phyloP scores from a whole-genome alignment of 177 flowering plant genomes.

The Vitis hybrid region DNA sequence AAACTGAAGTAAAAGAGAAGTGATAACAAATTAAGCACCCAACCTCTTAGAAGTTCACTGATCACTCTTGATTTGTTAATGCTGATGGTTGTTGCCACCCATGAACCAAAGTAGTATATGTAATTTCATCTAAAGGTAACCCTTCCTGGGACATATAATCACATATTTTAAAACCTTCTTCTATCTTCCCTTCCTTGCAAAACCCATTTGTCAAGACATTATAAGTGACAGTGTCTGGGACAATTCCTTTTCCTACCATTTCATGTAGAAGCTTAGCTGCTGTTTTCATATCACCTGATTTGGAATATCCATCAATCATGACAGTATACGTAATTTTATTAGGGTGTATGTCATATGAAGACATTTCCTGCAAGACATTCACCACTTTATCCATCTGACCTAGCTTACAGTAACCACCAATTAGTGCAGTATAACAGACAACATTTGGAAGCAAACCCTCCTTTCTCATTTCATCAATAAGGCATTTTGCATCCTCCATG shows the following conservation, averaged over 20 bases:
- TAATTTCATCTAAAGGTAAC: slow-evolving; percentile 8
- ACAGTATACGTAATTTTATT: slow-evolving; percentile 31
- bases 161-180: slow-evolving; percentile 11
- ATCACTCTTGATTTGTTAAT: slow-evolving; percentile 10
- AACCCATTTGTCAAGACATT: no score
- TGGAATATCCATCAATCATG: slow-evolving; percentile 26
- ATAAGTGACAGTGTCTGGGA: no score
- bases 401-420: no score
- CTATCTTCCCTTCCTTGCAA: not conserved
- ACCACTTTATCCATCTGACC: no score
- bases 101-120: slow-evolving; percentile 15
- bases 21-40: no score
- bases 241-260: not conserved
- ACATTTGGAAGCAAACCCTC: slow-evolving; percentile 40
- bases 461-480: slow-evolving; percentile 38
- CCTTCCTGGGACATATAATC: slow-evolving; percentile 14
- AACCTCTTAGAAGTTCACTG: not conserved
- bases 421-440: slow-evolving; percentile 35
- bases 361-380: slow-evolving; percentile 30
- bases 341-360: slow-evolving; percentile 19
- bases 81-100: not conserved
- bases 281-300: slow-evolving; percentile 11
- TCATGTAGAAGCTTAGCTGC: no score
- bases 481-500: slow-evolving; percentile 29
- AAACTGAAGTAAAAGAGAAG: no score